Percentiles rank a stretch among this genome's conserved stretches.
Conservation (phyloP, 371 early-diverging fungal species). For the Capillidium heterosporum region DNA sequence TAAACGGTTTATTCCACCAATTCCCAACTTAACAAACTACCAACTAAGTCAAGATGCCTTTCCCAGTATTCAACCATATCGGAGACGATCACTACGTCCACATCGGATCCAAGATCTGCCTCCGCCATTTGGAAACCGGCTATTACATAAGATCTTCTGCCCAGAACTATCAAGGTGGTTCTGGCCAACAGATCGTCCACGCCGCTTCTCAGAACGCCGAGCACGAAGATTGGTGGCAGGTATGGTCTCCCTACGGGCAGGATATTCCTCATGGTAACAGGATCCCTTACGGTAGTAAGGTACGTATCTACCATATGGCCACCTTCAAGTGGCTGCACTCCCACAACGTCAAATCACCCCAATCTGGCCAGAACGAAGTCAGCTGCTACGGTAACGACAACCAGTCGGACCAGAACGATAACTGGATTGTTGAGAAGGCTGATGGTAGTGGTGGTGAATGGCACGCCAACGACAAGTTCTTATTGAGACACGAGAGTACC, state of each 20-base stretch:
- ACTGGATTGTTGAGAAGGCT: slow-evolving; percentile 6
- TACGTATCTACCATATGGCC: slow-evolving; percentile 7
- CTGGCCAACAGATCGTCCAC: slow-evolving; percentile 5
- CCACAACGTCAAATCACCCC: slow-evolving; percentile 2
- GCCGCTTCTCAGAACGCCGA: slow-evolving; percentile 2
- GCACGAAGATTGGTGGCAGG: slow-evolving; percentile 8
- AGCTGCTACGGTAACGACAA: slow-evolving; percentile 1
- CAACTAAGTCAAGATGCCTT: slow-evolving; percentile 3
- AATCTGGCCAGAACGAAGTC: slow-evolving; percentile 6
- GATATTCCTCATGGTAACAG: not conserved
- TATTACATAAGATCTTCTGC: slow-evolving; percentile 1
- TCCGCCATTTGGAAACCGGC: slow-evolving; percentile 3
- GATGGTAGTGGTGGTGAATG: slow-evolving; percentile 4
- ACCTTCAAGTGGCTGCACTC: slow-evolving; percentile 6
- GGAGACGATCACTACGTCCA: slow-evolving; percentile 6
- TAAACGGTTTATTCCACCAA: too few species aligned
- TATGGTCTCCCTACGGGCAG: not conserved
- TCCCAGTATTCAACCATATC: slow-evolving; percentile 3
- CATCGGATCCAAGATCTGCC: slow-evolving; percentile 6
- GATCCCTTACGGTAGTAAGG: not conserved
- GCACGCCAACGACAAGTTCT: slow-evolving; percentile 6
- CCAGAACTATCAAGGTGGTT: slow-evolving; percentile 3
- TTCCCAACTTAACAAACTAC: too few species aligned
- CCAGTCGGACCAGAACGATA: slow-evolving; percentile 3
- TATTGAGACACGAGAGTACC: slow-evolving; percentile 2